A percentile compares a stretch with the other conserved stretches of the same genome.
phyloP scores from a whole-genome alignment of 306 rosid genomes.

The Delonix regia region DNA sequence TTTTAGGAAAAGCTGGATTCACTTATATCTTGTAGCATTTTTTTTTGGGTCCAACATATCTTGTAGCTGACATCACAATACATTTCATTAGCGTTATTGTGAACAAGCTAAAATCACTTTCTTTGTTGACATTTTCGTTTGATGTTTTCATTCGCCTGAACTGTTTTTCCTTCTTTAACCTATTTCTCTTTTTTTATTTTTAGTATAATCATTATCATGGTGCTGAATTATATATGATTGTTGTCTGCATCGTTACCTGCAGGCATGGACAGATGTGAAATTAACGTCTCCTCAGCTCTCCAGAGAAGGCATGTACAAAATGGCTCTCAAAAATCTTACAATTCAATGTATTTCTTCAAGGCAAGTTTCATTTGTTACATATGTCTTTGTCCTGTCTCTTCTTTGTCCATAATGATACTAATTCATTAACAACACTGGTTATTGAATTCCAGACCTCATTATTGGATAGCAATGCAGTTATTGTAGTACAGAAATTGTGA shows the following conservation, averaged over 20 bases:
- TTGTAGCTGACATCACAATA: neutral
- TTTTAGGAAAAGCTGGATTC: neutral
- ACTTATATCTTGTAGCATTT: neutral
- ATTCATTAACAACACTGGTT: neutral
- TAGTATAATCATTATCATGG: neutral
- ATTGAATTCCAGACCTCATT: neutral
- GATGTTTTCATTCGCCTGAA: neutral
- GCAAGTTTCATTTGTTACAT: slow-evolving; percentile 36
- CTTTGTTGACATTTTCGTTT: neutral
- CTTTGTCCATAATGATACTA: neutral
- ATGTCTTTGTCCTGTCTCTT: neutral
- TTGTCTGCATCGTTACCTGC: slow-evolving; percentile 19
- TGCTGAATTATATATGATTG: neutral
- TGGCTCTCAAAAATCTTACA: slow-evolving; percentile 59
- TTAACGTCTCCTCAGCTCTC: slow-evolving; percentile 88
- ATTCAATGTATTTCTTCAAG: slow-evolving; percentile 68
- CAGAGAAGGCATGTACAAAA: slow-evolving; percentile 75
- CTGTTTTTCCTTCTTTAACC: neutral
- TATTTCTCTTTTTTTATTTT: neutral
- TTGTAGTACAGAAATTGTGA: neutral
- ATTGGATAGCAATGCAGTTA: neutral
- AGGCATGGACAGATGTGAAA: slow-evolving; percentile 89
- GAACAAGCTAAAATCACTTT: neutral
- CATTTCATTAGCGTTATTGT: neutral
- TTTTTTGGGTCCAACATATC: too few relatives aligned